These are phyloP conservation scores for Geranomyces variabilis DNA, from an alignment of 192 early-diverging fungal species.

Conservation along the genomic window DNA sequence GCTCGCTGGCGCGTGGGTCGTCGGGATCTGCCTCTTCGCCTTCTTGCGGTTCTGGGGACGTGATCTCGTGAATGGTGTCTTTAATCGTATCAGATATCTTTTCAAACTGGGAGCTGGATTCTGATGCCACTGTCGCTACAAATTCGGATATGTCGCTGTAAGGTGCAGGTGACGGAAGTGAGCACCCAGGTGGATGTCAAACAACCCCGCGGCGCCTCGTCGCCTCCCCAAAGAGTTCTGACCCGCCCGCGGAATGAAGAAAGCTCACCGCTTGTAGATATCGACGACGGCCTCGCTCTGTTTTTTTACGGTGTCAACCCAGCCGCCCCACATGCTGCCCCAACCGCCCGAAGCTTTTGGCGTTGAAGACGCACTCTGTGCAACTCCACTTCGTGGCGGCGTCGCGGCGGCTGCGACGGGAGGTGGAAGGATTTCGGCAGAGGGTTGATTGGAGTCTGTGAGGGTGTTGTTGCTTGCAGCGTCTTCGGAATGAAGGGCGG, in stretches of 20 bases:
- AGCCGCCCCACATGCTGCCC: slow-evolving; percentile 40
- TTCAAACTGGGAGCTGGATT: slow-evolving; percentile 23
- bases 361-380: too few species aligned
- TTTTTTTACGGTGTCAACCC: slow-evolving; percentile 54
- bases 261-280: slow-evolving; percentile 37
- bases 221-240: neutral
- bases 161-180: neutral
- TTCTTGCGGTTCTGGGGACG: neutral
- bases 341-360: slow-evolving; percentile 28
- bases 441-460: too few species aligned
- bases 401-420: too few species aligned
- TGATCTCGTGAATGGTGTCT: slow-evolving; percentile 15
- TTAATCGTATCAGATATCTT: slow-evolving; percentile 24
- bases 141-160: slow-evolving; percentile 47
- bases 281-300: slow-evolving; percentile 43
- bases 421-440: too few species aligned
- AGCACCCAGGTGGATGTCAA: neutral
- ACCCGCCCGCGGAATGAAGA: neutral
- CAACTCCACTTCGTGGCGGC: too few species aligned
- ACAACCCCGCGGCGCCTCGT: neutral
- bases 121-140: slow-evolving; percentile 40
- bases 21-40: neutral
- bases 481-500: too few species aligned
- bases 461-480: too few species aligned
- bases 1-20: neutral